Evolutionary conservation across 2,329 filamentous ascomycete species (phyloP), one percentile per base, ranked within the genome.

Genomic region (Nothophaeocryptopus gaeumannii): DNA sequence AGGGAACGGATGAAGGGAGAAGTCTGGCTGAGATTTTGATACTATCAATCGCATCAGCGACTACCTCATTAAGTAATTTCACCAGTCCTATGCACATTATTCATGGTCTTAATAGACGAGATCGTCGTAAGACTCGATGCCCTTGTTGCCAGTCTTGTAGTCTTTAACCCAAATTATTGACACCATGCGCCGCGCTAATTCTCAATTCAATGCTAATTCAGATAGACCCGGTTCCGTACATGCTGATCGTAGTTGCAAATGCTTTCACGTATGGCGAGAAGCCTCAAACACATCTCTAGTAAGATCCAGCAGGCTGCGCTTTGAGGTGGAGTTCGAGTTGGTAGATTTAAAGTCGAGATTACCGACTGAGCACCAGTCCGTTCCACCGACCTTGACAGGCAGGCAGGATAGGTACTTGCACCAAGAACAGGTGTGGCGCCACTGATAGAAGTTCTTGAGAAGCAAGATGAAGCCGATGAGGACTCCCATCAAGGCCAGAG

Each of bases 361-460:
- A 29, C 70, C 70, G 40, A 72, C 72, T 33, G 84, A 78, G 62
- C 84, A 88, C 84, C 84, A 88, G 60, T 82, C 75, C 41, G 54
- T 54, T 9, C 58, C 57, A 12, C 58, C 53, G 13, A 63, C 62
- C 56, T 78, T 86, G 47, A 88, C 75, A 51, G 81, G 79, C 81
- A 99, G 73, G 67, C 93, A 99, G 68, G 87, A 95, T 61, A 99
- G 72, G 65, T 95, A 93, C 75, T 95, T 93, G 77, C 93, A 99
- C 93, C 93, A 99, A 9, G 73, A 77, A 70, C 93, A 99, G 29
- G 80, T 84, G 41, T 83, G 82, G 51, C 81, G 79, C 68, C 85
- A 84, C 56, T 81, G 81, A 72, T 97, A 97, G 68, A 99, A 99
- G 73, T 96, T 93, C 67, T 90, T 84, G 53, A 97, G 70, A 45